Base-by-base conservation (phyloP, 139 green algal species). In the Tetradesmus lagerheimii region DNA sequence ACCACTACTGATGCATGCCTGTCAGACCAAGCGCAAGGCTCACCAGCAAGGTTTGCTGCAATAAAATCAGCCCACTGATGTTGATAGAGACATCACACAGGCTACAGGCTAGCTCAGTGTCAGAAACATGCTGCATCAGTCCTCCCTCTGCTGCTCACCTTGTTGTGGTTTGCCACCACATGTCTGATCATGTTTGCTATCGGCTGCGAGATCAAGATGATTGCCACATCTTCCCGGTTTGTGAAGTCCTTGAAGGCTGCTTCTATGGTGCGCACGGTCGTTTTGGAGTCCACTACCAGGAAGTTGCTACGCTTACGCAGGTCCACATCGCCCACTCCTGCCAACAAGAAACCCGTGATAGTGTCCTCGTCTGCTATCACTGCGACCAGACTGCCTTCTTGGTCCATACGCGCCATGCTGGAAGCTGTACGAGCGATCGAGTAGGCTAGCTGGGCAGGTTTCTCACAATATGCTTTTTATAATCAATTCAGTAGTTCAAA, bases 281-380 rank as follows among this genome's bases (percentile, higher is more conserved):
- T 98, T 92, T 92, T 99, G 23, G 95, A 94, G 89, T 99, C 96
- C 4, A 99, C 98, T 27, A 99, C 93, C 15, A 99, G 88, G 82
- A 97, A 99, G 93, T 99, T 99, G 50, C 89, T 94, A 75, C 96
- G 96, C 74, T 97, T 96, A 29, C 97, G 92, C 9, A 98, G 45
- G 94, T 99, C 98, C 25, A 99, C 92, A 82, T 99, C 96, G 0
- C 98, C 98, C 4, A 99, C 96, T 35, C 98, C 98, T 29, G 98
- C 97, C 3, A 99, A 94, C 57, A 99, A 89, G 86, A 99, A 99
- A 31, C 98, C 98, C 6, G 98, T 99, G 35, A 99, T 97, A 0
- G 98, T 99, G 89, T 99, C 98, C 96, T 99, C 92, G 80, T 94
- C 92, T n/a, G 91, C 47, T 75, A 90, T 92, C 27, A 91, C 75